Evolutionary conservation across 139 green algal genomes (phyloP).

Genomic region (Coccomyxa sp.): DNA sequence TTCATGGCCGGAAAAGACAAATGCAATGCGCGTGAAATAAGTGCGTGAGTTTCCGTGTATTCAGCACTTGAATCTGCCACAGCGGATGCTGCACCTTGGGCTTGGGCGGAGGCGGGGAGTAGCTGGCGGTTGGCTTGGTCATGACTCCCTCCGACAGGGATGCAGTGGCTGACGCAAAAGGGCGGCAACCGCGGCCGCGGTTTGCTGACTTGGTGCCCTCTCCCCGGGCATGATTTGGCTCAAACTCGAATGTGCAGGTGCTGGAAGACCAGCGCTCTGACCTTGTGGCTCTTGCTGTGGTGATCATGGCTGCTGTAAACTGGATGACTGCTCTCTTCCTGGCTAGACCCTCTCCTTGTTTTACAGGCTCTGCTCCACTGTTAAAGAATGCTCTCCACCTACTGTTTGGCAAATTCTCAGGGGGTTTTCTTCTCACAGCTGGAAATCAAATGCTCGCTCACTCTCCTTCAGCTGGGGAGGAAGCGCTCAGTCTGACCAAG

Average conservation of each 20-base stretch:
- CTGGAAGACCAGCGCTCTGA: background rate
- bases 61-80: no score
- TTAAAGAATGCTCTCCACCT: background rate
- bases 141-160: background rate
- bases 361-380: background rate
- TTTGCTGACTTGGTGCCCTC: background rate
- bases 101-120: background rate
- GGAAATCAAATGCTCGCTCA: background rate
- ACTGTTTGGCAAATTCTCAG: background rate
- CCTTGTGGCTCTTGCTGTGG: background rate
- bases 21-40: no score
- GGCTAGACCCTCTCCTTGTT: background rate
- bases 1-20: no score
- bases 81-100: background rate
- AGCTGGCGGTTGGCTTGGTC: background rate
- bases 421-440: background rate
- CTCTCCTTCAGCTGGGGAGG: background rate
- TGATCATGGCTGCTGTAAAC: background rate
- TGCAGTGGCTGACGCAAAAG: slow-evolving; percentile 3
- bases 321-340: background rate
- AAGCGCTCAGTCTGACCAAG: slow-evolving; percentile 9
- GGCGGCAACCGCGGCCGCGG: background rate
- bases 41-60: no score
- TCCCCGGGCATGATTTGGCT: background rate
- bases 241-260: background rate